phyloP scores from a whole-genome alignment of 2,329 filamentous ascomycete genomes.

The Apiospora saccharicola region DNA sequence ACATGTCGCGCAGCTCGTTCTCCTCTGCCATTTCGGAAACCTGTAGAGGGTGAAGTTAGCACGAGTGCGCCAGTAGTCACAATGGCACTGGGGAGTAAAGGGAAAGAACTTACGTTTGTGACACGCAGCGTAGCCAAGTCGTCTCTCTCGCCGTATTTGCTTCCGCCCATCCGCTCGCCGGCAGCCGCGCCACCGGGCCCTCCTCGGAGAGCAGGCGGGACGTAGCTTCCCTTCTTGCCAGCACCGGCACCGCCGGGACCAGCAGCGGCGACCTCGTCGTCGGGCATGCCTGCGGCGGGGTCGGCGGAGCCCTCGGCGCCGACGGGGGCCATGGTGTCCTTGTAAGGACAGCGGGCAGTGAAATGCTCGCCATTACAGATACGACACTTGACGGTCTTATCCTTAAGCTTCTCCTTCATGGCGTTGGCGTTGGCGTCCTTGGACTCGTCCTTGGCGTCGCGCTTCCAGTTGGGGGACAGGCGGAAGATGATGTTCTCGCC shows the following conservation, averaged over 20 bases:
- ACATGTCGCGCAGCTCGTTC: slow-evolving; percentile 93
- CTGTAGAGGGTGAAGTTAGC: slow-evolving; percentile 50
- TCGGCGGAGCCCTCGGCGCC: slow-evolving; percentile 65
- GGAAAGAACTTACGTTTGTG: slow-evolving; percentile 78
- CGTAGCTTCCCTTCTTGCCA: slow-evolving; percentile 84
- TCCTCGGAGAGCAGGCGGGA: slow-evolving; percentile 90
- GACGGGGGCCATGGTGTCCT: slow-evolving; percentile 97
- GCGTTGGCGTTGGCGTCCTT: slow-evolving; percentile 75
- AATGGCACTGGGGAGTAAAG: background rate
- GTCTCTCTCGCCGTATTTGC: slow-evolving; percentile 93
- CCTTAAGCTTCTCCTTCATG: slow-evolving; percentile 86
- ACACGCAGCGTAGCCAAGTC: slow-evolving; percentile 96
- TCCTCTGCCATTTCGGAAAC: slow-evolving; percentile 98
- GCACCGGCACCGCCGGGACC: slow-evolving; percentile 58
- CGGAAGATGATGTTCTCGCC: slow-evolving; percentile 99
- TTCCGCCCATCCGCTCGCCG: slow-evolving; percentile 82
- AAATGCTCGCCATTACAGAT: slow-evolving; percentile 99
- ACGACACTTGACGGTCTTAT: slow-evolving; percentile 99
- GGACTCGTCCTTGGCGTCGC: slow-evolving; percentile 83
- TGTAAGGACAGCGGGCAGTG: slow-evolving; percentile 98
- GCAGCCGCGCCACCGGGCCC: slow-evolving; percentile 62
- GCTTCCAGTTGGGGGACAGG: slow-evolving; percentile 92
- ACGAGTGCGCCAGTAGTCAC: background rate
- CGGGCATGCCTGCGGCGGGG: slow-evolving; percentile 61
- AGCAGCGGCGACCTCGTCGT: slow-evolving; percentile 54